These are phyloP conservation scores for Hanseniaspora jakobsenii DNA, from an alignment of 805 yeast genomes.

Conservation along the genomic window DNA sequence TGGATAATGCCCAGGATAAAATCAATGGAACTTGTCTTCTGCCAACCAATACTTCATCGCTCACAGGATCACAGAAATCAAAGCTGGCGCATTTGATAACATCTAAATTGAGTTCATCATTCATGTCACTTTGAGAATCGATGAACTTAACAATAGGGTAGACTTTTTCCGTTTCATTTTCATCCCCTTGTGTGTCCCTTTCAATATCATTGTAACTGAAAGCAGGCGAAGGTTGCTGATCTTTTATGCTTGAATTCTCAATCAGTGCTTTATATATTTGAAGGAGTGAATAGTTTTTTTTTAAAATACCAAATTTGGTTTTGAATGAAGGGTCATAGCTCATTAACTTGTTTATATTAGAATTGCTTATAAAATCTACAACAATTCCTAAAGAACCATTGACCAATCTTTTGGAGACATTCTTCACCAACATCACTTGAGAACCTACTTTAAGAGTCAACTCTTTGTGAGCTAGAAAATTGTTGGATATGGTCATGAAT, in stretches of 20 bases:
- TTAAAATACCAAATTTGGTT: not conserved
- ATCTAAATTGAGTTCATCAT: conserved; percentile 46
- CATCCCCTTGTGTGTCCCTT: no score
- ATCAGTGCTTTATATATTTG: no score
- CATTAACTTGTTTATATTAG: not conserved
- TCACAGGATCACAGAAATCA: conserved; percentile 57
- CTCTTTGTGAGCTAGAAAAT: conserved; percentile 45
- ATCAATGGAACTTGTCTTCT: conserved; percentile 76
- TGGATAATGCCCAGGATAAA: conserved; percentile 92
- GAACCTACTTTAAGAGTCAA: conserved; percentile 55
- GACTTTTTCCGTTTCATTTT: no score
- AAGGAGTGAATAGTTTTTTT: conserved; percentile 2
- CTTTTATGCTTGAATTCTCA: no score
- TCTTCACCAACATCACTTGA: conserved; percentile 75
- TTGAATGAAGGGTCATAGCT: not conserved
- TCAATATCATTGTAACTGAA: no score
- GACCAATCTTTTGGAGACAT: conserved; percentile 51
- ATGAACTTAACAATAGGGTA: conserved; percentile 2
- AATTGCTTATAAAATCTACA: conserved; percentile 39
- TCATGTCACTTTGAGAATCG: not conserved
- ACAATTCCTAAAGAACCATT: conserved; percentile 71
- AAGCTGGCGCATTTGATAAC: no score
- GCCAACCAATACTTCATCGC: conserved; percentile 52
- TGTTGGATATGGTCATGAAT: conserved; percentile 26
- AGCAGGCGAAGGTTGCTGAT: no score